Percentiles rank a stretch among this genome's conserved stretches.
Evolutionary conservation across 768 basidiomycete species (phyloP).

Genomic region (Boletus sensibilis): DNA sequence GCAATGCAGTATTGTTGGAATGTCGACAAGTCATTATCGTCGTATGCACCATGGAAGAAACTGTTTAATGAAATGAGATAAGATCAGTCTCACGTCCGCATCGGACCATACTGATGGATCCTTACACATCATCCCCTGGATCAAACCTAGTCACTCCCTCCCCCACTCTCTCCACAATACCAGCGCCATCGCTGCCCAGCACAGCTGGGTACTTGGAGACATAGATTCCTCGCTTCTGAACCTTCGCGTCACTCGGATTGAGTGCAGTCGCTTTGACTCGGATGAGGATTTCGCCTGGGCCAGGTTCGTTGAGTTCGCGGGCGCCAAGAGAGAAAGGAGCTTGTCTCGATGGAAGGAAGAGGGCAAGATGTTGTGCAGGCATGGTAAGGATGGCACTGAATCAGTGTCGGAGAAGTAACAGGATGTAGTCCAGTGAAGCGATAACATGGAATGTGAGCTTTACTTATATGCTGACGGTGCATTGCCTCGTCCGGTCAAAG

Average conservation of each 20-base stretch:
- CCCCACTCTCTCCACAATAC: slow-evolving; percentile 51
- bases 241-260: slow-evolving; percentile 56
- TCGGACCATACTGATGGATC: slow-evolving; percentile 8
- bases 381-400: slow-evolving; percentile 15
- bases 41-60: slow-evolving; percentile 41
- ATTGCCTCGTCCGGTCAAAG: slow-evolving; percentile 31
- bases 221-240: slow-evolving; percentile 41
- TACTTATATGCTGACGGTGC: slow-evolving; percentile 31
- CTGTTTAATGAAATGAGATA: slow-evolving; percentile 28
- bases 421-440: slow-evolving; percentile 16
- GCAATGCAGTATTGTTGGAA: slow-evolving; percentile 48
- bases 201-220: slow-evolving; percentile 45
- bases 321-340: slow-evolving; percentile 35
- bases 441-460: slow-evolving; percentile 19
- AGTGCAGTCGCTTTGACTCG: slow-evolving; percentile 46
- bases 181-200: slow-evolving; percentile 50
- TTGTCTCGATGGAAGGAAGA: slow-evolving; percentile 34
- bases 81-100: slow-evolving; percentile 23
- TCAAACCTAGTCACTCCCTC: slow-evolving; percentile 49
- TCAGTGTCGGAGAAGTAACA: slow-evolving; percentile 12
- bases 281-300: slow-evolving; percentile 48
- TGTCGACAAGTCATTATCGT: slow-evolving; percentile 36
- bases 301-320: slow-evolving; percentile 41
- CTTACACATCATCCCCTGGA: slow-evolving; percentile 54
- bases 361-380: slow-evolving; percentile 30